Percentiles rank a stretch among this genome's conserved stretches.
These are phyloP conservation scores for Zoysia japonica DNA, from an alignment of 176 grass and related monocot species.

Conservation along the genomic window DNA sequence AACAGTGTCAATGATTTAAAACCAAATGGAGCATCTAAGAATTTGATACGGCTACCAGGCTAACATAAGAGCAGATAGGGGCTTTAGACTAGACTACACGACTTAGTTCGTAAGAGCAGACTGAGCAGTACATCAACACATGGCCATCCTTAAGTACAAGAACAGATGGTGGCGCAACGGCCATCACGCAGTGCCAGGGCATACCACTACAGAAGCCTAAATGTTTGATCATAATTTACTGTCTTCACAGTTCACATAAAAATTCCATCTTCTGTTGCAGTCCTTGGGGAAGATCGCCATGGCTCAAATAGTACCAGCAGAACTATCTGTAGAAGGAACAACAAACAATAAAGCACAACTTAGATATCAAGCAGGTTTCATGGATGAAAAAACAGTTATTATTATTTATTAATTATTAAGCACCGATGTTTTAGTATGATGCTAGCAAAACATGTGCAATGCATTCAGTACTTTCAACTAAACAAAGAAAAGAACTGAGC, in stretches of 20 bases:
- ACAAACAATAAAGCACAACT: not conserved
- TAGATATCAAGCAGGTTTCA: not conserved
- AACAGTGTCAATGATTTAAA: too few relatives aligned
- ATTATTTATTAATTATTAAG: not conserved
- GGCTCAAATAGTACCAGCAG: not conserved
- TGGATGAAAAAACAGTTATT: not conserved
- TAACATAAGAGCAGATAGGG: not conserved
- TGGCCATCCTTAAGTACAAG: not conserved
- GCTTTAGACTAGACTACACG: not conserved
- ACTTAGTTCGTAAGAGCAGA: not conserved
- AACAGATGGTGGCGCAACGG: constrained; percentile 8
- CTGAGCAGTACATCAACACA: constrained; percentile 10
- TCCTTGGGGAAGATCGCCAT: not conserved
- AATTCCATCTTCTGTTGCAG: not conserved
- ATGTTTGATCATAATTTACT: constrained; percentile 2
- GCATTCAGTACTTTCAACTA: constrained; percentile 16
- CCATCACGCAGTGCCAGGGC: constrained; percentile 18
- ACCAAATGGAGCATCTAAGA: too few relatives aligned
- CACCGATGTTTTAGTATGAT: not conserved
- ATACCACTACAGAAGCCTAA: not conserved
- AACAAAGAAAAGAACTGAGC: not conserved
- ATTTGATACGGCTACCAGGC: too few relatives aligned
- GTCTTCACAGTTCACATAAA: constrained; percentile 7
- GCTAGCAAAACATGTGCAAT: constrained; percentile 1
- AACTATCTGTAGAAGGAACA: constrained; percentile 32